Base-by-base conservation (phyloP, 108 stramenopile species). In the Nannochloropsis gaditana region DNA sequence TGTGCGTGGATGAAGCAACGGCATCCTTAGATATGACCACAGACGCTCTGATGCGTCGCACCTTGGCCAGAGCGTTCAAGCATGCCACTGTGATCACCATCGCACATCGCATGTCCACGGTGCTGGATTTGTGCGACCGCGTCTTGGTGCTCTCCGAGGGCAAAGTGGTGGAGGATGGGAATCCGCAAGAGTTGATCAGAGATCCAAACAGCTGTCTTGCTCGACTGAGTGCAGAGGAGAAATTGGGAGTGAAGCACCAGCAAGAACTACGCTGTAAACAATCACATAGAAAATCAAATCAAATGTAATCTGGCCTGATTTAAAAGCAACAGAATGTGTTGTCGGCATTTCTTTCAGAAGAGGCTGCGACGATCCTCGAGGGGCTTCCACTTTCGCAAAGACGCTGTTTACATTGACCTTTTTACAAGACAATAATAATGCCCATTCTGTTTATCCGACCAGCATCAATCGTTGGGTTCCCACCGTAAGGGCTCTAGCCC, bases 1-100 rank as follows among this genome's bases (percentile, higher is more conserved):
- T 85, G 17, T 79, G 79, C 43, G 80, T 85, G 85, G 85, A 85
- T 43, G 85, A 85, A 85, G 85, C 80, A 11, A 81, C 81, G 59
- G 79, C 87, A 45, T 83, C 82, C 83, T 79, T 87, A 43, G 43
- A 47, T 44, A 44, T 73, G 59, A n/a, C 59, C 19, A 73, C 59
- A n/a, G 59, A 73, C 59, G 59, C 59, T n/a, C 59, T 73, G 59
- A 15, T 73, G n/a, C 59, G 59, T n/a, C 59, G 59, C 19, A 59
- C 87, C 44, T 81, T 87, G 83, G 80, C 59, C 19, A 73, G n/a
- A 3, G 59, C 59, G 15, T 73, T 73, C n/a, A 9, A 73, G 59
- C 59, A 73, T 73, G 59, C 59, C 59, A 73, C 59, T n/a, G 59
- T 73, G 19, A 73, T 73, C 6, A 73, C 59, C n/a, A 73, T 73